Evolutionary conservation across 2,329 filamentous ascomycete species (phyloP), one percentile per base, ranked within the genome.

Genomic region (Penicillium sp.): DNA sequence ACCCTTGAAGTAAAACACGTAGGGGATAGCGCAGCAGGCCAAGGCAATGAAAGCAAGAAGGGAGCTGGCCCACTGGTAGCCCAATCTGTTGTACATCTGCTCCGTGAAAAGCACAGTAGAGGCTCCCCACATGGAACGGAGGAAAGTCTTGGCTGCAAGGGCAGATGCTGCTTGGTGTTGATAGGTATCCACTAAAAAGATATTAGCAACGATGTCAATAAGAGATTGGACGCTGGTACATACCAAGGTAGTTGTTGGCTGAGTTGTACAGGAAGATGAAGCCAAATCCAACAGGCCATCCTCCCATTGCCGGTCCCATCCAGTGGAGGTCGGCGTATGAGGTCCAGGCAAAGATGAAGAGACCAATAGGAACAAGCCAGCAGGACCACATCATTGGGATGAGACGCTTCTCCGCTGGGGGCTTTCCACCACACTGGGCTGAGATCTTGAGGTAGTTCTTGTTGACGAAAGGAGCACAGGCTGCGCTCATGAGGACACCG

Each of bases 261-360:
- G 87, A 81, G 77, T 92, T 92, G 79, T 92, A 92, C 22, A 92
- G 78, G 78, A 92, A 91, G 72, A 92, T 91, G 77, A 92, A 91
- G 55, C 89, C 89, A 65, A 92, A 91, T 10, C 89, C 89, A 49
- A 92, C 85, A 11, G 85, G 83, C 69, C 86, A 82, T 32, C 89
- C 89, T 49, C 86, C 89, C 56, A 92, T 79, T 8, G 82, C 81
- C 0, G 90, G 90, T 0, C 89, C 90, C 11, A 85, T 80, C 88
- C 89, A 93, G 61, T 80, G 83, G 0, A 92, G 67, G 0, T 75
- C 60, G 1, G 81, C 69, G 71, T 90, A 92, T 0, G 87, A 90
- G 0, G 84, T 83, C 85, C 86, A 88, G 1, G 84, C 85, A 64
- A 87, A 88, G 59, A 87, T 85, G 72, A 88, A 88, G 5, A 88